phyloP scores from a whole-genome alignment of 805 yeast species.

The Yarrowia sp. region DNA sequence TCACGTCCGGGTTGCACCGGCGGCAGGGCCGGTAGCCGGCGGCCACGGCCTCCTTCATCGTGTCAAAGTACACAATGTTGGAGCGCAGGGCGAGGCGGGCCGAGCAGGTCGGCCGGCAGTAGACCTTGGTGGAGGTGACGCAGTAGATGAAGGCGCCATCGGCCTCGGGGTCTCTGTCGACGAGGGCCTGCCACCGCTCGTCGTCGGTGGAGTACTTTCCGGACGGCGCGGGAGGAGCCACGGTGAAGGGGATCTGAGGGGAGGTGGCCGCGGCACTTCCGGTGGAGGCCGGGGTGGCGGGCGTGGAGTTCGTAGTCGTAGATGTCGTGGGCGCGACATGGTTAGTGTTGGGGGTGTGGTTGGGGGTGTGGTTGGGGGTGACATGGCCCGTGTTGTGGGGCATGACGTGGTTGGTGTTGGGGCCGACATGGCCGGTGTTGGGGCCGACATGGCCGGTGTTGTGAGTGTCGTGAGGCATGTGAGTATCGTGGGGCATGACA shows the following conservation, averaged over 20 bases:
- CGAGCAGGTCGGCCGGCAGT: constrained; percentile 72
- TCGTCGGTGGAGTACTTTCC: constrained; percentile 36
- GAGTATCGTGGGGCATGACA: background rate
- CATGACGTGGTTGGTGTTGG: background rate
- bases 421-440: no score
- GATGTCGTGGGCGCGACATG: background rate
- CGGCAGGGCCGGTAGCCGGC: constrained; percentile 53
- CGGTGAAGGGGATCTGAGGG: constrained; percentile 15
- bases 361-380: background rate
- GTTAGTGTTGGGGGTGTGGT: background rate
- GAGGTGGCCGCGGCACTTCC: background rate
- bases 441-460: background rate
- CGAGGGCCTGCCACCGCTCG: constrained; percentile 43
- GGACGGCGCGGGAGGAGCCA: constrained; percentile 17
- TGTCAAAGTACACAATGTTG: constrained; percentile 45
- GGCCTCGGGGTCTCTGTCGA: constrained; percentile 48
- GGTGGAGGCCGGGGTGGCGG: background rate
- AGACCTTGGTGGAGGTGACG: constrained; percentile 38
- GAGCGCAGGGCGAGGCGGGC: constrained; percentile 42
- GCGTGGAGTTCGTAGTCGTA: background rate
- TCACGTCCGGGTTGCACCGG: constrained; percentile 51
- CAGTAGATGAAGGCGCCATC: constrained; percentile 47
- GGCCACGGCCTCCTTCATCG: constrained; percentile 44
- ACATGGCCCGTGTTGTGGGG: background rate
- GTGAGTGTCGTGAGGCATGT: background rate